These are phyloP conservation scores for Castanea crenata DNA, from an alignment of 306 rosid species.

Conservation along the genomic window DNA sequence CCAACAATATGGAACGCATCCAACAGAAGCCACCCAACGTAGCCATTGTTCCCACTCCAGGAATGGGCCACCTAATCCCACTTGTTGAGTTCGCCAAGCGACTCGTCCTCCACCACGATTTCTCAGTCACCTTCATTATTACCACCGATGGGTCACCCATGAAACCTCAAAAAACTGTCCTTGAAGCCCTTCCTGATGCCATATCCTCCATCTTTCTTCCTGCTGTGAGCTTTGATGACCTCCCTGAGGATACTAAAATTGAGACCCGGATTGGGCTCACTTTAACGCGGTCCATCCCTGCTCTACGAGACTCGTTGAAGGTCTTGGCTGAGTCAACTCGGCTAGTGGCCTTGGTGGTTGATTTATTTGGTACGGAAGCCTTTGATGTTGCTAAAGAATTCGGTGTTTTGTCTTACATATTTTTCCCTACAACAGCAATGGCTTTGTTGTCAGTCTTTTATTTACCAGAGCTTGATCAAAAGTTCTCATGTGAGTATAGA, in stretches of 20 bases:
- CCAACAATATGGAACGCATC: not conserved
- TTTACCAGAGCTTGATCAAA: constrained; percentile 17
- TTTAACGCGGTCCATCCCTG: constrained; percentile 15
- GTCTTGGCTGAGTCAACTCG: not conserved
- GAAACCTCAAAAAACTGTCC: not conserved
- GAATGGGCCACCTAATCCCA: constrained; percentile 28
- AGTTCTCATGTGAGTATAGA: not conserved
- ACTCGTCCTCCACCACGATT: constrained; percentile 11
- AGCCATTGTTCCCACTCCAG: constrained; percentile 19
- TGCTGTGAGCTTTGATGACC: constrained; percentile 19
- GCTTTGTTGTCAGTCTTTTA: not conserved
- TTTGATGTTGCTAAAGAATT: constrained; percentile 20
- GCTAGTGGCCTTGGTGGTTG: constrained; percentile 5
- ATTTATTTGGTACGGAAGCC: constrained; percentile 5
- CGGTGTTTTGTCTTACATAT: constrained; percentile 1
- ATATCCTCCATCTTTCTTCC: constrained; percentile 18
- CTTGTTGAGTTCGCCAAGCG: constrained; percentile 24
- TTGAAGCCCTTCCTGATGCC: constrained; percentile 5
- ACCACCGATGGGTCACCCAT: constrained; percentile 8
- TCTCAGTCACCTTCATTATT: constrained; percentile 20
- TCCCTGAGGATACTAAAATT: not conserved
- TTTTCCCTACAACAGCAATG: not conserved
- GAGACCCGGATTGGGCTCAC: not conserved
- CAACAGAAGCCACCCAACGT: not conserved
- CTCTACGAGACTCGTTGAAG: constrained; percentile 1